A percentile compares a stretch with the other conserved stretches of the same genome.
Evolutionary conservation across 345 rosid species (phyloP).

Genomic region (Chamaenerion angustifolium): DNA sequence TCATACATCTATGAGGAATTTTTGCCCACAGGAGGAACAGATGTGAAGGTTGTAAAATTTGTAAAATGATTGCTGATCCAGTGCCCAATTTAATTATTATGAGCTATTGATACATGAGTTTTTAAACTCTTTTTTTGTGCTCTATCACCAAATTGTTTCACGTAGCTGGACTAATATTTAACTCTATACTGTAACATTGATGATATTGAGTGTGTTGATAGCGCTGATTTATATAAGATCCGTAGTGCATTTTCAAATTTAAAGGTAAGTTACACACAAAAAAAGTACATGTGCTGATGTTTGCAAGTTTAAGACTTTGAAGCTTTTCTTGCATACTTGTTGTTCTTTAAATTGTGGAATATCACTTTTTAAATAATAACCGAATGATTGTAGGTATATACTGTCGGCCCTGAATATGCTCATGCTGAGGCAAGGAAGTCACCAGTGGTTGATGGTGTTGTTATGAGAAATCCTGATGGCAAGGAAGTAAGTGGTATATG

Average conservation of each 20-base stretch:
- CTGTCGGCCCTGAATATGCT: slow-evolving; percentile 98
- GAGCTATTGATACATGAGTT: too few relatives aligned
- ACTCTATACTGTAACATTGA: too few relatives aligned
- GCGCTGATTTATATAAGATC: too few relatives aligned
- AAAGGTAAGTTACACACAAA: too few relatives aligned
- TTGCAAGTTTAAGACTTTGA: not conserved
- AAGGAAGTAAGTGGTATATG: slow-evolving; percentile 63
- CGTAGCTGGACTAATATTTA: too few relatives aligned
- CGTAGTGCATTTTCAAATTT: too few relatives aligned
- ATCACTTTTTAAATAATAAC: slow-evolving; percentile 8
- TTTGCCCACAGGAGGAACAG: slow-evolving; percentile 99
- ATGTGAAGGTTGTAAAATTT: slow-evolving; percentile 63
- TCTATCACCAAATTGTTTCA: too few relatives aligned
- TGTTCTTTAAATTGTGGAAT: slow-evolving; percentile 1
- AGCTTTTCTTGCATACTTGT: not conserved
- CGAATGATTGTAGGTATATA: slow-evolving; percentile 62
- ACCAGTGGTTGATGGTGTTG: slow-evolving; percentile 99
- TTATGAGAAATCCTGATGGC: slow-evolving; percentile 93
- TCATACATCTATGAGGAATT: slow-evolving; percentile 98
- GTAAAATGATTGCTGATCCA: not conserved
- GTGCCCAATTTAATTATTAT: too few relatives aligned
- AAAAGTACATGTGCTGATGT: too few relatives aligned
- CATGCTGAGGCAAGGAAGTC: slow-evolving; percentile 99
- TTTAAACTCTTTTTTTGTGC: too few relatives aligned
- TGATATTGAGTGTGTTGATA: too few relatives aligned